Evolutionary conservation across 192 early-diverging fungal genomes (phyloP), one percentile per base, ranked within the genome.

Genomic region (Coemansia biformis): DNA sequence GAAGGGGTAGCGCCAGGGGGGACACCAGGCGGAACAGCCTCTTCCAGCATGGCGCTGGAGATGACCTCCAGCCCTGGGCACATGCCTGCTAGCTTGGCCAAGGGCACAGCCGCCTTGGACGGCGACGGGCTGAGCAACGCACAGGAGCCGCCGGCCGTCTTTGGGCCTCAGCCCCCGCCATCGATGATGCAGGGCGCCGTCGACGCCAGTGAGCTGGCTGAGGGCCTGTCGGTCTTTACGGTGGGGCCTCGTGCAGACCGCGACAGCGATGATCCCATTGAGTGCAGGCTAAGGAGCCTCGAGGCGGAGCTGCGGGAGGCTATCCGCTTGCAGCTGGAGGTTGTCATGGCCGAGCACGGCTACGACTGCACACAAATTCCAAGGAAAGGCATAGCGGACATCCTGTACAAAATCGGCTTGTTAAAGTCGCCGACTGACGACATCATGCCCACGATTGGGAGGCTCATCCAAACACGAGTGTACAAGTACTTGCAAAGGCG

Each of bases 91-190:
- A 50, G 32, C 13, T 13, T 40, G 9, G 15, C 13, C 26, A 51
- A 21, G 4, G 9, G 19, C 36, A 39, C 22, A 6, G 17, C 18
- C 24, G 12, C 5, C 50, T 26, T 26, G 24, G 24, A 6, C 2
- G 6, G 6, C 24, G 24, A 6, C 24, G 3, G 24, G 24, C 24
- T 6, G 24, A 41, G n/a, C 31, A 39, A 9, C 38, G 13, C 40
- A 23, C 15, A 23, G 22, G 8, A 24, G 24, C 24, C 24, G 6
- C 24, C 24, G 3, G 3, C 24, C 24, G 62, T 73, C 6, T 73
- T 46, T 12, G 69, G 69, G 8, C 69, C 69, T 9, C 62, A 73
- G 50, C 58, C 51, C 41, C 69, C 69, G 18, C 69, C 69, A 8
- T 63, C 68, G 8, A 72, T 72, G 68, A 40, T 36, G 24, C 68